A percentile compares a stretch with the other conserved stretches of the same genome.
Conservation (phyloP, 306 rosid genomes). For the Arachis stenosperma region DNA sequence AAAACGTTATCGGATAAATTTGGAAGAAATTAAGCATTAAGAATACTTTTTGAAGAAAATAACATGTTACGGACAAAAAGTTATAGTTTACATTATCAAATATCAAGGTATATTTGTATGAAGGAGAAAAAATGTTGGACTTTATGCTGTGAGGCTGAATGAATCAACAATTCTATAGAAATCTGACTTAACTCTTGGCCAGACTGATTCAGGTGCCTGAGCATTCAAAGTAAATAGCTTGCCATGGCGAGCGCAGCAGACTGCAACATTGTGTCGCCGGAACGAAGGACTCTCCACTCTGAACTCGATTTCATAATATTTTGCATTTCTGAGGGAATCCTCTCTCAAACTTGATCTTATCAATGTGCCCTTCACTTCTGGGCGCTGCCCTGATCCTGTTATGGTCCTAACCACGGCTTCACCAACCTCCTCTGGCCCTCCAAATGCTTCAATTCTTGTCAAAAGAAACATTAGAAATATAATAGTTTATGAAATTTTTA, state of each 20-base stretch:
- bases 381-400: conserved; percentile 64
- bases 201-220: conserved; percentile 84
- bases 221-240: conserved; percentile 79
- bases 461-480: conserved; percentile 1
- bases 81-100: too few relatives aligned
- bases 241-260: conserved; percentile 71
- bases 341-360: conserved; percentile 64
- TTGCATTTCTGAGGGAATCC: conserved; percentile 50
- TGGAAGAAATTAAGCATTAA: too few relatives aligned
- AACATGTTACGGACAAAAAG: too few relatives aligned
- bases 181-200: conserved; percentile 62
- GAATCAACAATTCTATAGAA: conserved; percentile 71
- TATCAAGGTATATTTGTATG: not conserved
- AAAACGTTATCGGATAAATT: too few relatives aligned
- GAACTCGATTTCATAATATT: conserved; percentile 81
- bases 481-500: not conserved
- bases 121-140: too few relatives aligned
- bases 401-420: conserved; percentile 70
- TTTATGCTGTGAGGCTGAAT: conserved; percentile 57
- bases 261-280: conserved; percentile 70
- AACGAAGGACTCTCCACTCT: conserved; percentile 70
- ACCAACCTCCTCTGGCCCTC: conserved; percentile 87
- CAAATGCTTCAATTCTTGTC: conserved; percentile 85
- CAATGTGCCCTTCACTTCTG: conserved; percentile 65
- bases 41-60: too few relatives aligned